Base-by-base conservation (phyloP, 805 yeast species). In the Candida easanensis region DNA sequence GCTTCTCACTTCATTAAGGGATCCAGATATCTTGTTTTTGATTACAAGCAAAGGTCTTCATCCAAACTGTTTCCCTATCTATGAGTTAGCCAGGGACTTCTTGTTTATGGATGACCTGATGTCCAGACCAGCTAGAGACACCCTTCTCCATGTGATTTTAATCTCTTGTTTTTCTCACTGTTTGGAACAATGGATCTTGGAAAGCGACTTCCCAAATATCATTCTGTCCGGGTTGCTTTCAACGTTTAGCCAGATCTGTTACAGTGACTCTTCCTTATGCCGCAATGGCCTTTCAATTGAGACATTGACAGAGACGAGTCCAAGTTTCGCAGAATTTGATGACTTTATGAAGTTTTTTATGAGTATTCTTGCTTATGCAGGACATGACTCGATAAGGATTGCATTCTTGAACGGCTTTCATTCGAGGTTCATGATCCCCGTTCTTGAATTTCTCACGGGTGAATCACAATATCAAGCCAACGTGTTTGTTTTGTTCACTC, bases 41-140 rank as follows among this genome's bases (percentile, higher is more conserved):
- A 17, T 57, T 1, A 13, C 39, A 11, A 21, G 28, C 17, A 51
- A 38, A 16, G 33, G 28, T 3, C 41, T 51, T 4, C 18, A 26
- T 5, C 14, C 20, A 1, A 28, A 21, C 16, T 42, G 49, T 6
- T 56, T 59, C 25, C 64, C 64, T 1, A 39, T 58, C 0, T 61
- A 43, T 42, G 63, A 60, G 17, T 31, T 61, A 14, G 27, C 55
- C 0, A 50, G 45, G 32, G 53, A 49, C 17, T 52, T 58, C 31
- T 36, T 61, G 13, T 50, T 52, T 27, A 39, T 55, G 54, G 52
- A 42, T 6, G 53, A 47, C 14, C 20, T 19, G 3, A 23, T 48
- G 13, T 31, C 43, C 2, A 15, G 38, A 4, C 14, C 39, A 9
- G 41, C 53, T 2, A 39, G 30, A 30, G 50, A 50, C 4, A 41